Evolutionary conservation across 148 eudicot genomes (phyloP), one percentile per base, ranked within the genome.

Genomic region (Mesembryanthemum crystallinum): DNA sequence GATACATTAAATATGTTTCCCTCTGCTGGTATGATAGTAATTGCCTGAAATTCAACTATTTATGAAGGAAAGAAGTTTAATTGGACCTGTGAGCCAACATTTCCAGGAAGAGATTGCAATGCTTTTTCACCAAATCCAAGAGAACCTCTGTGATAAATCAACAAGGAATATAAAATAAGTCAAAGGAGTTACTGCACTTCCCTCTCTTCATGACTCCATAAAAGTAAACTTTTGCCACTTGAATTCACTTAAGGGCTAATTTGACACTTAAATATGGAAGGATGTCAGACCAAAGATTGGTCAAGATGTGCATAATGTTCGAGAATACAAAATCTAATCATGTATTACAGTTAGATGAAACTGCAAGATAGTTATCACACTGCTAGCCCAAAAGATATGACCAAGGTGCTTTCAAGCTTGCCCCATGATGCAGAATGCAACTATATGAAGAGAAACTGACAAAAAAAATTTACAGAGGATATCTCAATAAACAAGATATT

Each of bases 71-170:
- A 66, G 29, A 69, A 70, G 47, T 42, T 25, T 20, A 64, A 73
- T 15, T 37, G 67, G 28, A 91, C 96, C 96, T 87, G 96, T 57
- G 88, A 80, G 67, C 96, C 96, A 58, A 86, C 67, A 68, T 86
- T 87, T 30, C 96, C 92, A 2, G 88, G 92, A 77, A 91, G 91
- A 76, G 96, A 91, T 70, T 91, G 96, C 76, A 91, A 72, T 43
- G 92, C 91, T 78, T 91, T 92, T 78, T 91, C 96, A 68, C 96
- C 96, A 82, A 88, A 91, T 64, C 96, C 96, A 61, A 87, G 69
- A 15, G 96, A 91, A 45, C 96, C 96, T 83, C 96, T 91, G 82
- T 32, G 3, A 73, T 80, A 32, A 72, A 78, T 32, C 30, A 39
- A 39, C 51, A 35, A 69, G 54, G 60, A 24, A 61, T n/a, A n/a